A percentile compares a stretch with the other conserved stretches of the same genome.
phyloP scores from a whole-genome alignment of 306 rosid species.

The Abrus precatorius region DNA sequence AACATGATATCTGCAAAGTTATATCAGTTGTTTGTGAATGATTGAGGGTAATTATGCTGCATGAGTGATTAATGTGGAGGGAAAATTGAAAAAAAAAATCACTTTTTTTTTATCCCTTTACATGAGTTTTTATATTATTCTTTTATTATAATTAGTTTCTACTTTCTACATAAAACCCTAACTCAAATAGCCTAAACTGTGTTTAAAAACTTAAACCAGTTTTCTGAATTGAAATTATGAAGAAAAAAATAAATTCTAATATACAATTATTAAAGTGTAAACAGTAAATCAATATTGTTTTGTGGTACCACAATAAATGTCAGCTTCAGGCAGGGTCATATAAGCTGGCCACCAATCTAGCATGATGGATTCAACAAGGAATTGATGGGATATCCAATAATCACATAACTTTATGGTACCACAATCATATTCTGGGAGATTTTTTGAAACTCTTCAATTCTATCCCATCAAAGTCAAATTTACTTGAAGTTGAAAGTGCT shows the following conservation, averaged over 20 bases:
- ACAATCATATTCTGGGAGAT: not conserved
- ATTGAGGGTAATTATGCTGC: not conserved
- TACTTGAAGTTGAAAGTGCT: not conserved
- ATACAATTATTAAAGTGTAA: not conserved
- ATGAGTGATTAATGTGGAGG: not conserved
- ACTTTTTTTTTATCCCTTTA: not conserved
- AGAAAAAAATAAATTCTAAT: too few relatives aligned
- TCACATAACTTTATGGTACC: slow-evolving; percentile 25
- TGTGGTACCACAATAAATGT: not conserved
- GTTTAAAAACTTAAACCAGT: not conserved
- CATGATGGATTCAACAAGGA: slow-evolving; percentile 34
- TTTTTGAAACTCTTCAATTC: slow-evolving; percentile 1
- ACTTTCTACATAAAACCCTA: not conserved
- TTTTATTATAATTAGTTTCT: not conserved
- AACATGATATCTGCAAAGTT: not conserved
- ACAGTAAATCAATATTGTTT: not conserved
- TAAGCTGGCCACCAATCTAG: not conserved
- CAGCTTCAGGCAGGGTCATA: not conserved
- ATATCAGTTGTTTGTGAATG: not conserved
- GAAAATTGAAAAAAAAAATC: too few relatives aligned
- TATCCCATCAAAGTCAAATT: not conserved
- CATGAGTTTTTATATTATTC: not conserved
- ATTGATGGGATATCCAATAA: slow-evolving; percentile 30
- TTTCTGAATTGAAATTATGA: not conserved
- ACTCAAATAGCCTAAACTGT: not conserved